Conservation (phyloP, 148 eudicot species). For the Silene conica region DNA sequence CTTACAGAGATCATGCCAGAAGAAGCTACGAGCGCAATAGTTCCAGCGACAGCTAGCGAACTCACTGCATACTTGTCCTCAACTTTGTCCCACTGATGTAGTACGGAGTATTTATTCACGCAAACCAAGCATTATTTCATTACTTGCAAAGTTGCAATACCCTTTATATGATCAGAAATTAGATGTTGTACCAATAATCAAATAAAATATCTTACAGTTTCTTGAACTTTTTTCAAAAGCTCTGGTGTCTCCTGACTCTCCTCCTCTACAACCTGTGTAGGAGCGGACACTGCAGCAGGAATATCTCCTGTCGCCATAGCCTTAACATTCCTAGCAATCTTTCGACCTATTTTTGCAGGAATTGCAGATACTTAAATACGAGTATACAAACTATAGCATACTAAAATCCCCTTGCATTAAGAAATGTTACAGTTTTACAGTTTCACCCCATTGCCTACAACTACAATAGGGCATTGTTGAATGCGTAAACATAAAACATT, state of each 20-base stretch:
- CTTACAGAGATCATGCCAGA: constrained; percentile 74
- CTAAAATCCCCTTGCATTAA: neutral
- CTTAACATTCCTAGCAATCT: constrained; percentile 67
- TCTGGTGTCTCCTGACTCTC: constrained; percentile 65
- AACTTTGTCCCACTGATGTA: constrained; percentile 81
- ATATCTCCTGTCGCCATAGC: constrained; percentile 86
- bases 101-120: neutral
- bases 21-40: constrained; percentile 52
- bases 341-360: constrained; percentile 37
- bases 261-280: constrained; percentile 25
- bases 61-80: constrained; percentile 95
- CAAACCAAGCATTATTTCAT: constrained; percentile 3
- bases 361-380: constrained; percentile 27
- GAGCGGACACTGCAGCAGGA: constrained; percentile 26
- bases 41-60: constrained; percentile 69
- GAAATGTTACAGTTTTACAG: neutral
- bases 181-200: neutral
- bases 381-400: constrained; percentile 80
- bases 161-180: neutral
- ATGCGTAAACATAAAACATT: too few relatives aligned
- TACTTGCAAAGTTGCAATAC: neutral
- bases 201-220: constrained; percentile 43
- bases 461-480: too few relatives aligned
- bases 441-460: too few relatives aligned
- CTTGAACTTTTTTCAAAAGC: constrained; percentile 55